Base-by-base conservation (phyloP, 768 basidiomycete species). In the Mycena alexandri region DNA sequence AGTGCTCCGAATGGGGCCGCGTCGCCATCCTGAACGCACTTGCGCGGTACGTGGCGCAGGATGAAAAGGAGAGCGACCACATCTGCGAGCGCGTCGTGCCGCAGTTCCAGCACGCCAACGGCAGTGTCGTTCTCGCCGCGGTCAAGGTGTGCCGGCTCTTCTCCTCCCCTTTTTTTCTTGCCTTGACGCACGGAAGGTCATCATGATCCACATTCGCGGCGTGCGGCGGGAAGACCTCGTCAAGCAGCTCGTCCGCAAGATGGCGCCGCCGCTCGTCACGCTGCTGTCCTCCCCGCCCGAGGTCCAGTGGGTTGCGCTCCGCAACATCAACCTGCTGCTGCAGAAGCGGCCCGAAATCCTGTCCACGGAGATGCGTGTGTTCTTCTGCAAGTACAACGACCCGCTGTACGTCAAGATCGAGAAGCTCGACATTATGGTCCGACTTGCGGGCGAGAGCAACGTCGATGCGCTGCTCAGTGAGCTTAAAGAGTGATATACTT, bases 361-460 rank as follows among this genome's bases (percentile, higher is more conserved):
- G 10, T 89, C 92, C 9, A 96, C 93, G 77, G 98, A 99, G 78
- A 96, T 99, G 93, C 88, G 96, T 44, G 98, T 99, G 22, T 99
- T 99, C 79, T 99, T 99, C 85, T 99, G 97, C 89, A 99, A 99
- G 79, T 99, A 99, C 82, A 99, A 99, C 75, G 98, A 99, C 75
- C 97, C 98, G 4, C 81, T 97, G 21, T 99, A 99, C 75, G 96
- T 99, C 78, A 99, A 99, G 79, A 89, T 99, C 61, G 98, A 98
- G 79, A 99, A 99, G 80, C 81, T 99, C 70, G 98, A 98, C 73
- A 98, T 99, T 76, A 99, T 99, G 98, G 67, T 68, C 25, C 62
- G 67, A 46, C 44, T 68, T 14, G 67, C 67, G n/a, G 43, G 44
- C 41, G 97, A 98, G 67, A 91, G 88, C 79, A 99, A 98, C 72